Percentiles rank a stretch among this genome's conserved stretches.
These are phyloP conservation scores for Paraphoma sp. DNA, from an alignment of 2,329 filamentous ascomycete genomes.

Conservation along the genomic window DNA sequence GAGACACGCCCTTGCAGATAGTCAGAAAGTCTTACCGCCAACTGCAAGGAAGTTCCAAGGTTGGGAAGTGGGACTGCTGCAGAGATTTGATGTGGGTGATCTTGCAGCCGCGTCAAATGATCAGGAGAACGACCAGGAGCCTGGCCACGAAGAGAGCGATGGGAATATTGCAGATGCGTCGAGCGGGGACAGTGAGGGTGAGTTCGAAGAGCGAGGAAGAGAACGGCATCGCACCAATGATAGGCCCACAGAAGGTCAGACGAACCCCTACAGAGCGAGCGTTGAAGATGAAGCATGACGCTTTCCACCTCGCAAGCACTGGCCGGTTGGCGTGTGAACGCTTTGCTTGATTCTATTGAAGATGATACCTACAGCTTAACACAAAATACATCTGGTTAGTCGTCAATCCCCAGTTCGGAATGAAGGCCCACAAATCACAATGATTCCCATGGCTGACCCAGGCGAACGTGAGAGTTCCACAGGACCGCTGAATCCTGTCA, in stretches of 20 bases:
- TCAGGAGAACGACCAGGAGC: neutral
- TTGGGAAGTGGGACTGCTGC: slow-evolving; percentile 72
- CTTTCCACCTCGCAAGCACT: no score
- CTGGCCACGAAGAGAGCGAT: neutral
- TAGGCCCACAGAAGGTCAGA: neutral
- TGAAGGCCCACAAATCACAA: no score
- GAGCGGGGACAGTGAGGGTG: neutral
- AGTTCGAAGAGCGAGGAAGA: neutral
- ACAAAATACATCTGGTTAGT: no score
- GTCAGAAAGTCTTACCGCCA: slow-evolving; percentile 61
- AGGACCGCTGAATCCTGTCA: no score
- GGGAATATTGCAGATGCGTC: neutral
- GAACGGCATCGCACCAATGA: neutral
- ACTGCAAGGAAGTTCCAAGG: slow-evolving; percentile 65
- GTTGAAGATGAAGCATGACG: neutral
- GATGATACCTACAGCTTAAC: no score
- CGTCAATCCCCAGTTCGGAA: no score
- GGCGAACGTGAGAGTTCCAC: no score
- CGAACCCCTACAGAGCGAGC: neutral
- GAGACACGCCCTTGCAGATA: slow-evolving; percentile 53
- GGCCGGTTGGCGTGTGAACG: no score
- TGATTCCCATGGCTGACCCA: no score
- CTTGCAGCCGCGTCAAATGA: neutral
- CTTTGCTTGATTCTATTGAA: no score
- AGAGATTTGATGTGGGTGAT: slow-evolving; percentile 55